These are phyloP conservation scores for Gossypium rotundifolium DNA, from an alignment of 345 rosid genomes.

Conservation along the genomic window DNA sequence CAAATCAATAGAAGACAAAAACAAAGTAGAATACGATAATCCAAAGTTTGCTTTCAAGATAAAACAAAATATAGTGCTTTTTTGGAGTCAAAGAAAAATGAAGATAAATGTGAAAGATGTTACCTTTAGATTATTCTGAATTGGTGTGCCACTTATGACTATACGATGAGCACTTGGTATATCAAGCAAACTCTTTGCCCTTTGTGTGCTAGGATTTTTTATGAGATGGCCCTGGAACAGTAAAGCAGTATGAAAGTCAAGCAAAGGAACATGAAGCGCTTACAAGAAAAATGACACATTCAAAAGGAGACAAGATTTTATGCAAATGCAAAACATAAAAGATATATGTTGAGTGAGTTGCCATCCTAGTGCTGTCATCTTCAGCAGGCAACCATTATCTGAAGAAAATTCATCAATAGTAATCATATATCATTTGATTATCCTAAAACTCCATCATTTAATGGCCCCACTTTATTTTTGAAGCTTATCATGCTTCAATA, in stretches of 20 bases:
- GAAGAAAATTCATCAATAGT: background rate
- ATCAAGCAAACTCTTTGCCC: conserved; percentile 96
- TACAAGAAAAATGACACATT: background rate
- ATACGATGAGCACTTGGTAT: conserved; percentile 90
- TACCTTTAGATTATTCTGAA: conserved; percentile 97
- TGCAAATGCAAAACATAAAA: background rate
- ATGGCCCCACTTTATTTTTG: background rate
- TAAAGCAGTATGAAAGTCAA: background rate
- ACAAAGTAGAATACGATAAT: background rate
- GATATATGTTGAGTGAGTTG: background rate
- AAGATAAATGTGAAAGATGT: conserved; percentile 14
- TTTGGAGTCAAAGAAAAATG: conserved; percentile 1
- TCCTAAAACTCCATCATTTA: background rate
- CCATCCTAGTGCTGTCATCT: background rate
- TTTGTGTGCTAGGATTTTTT: conserved; percentile 91
- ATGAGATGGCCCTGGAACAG: conserved; percentile 82
- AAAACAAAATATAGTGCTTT: background rate
- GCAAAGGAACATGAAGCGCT: background rate
- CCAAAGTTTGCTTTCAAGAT: conserved; percentile 4
- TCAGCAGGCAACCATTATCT: background rate
- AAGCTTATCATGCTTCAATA: background rate
- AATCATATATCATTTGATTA: background rate
- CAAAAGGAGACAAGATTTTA: background rate
- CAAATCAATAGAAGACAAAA: conserved; percentile 13
- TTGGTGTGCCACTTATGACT: conserved; percentile 88